A percentile compares a stretch with the other conserved stretches of the same genome.
These are phyloP conservation scores for Catenaria anguillulae DNA, from an alignment of 371 early-diverging fungal genomes.

Conservation along the genomic window DNA sequence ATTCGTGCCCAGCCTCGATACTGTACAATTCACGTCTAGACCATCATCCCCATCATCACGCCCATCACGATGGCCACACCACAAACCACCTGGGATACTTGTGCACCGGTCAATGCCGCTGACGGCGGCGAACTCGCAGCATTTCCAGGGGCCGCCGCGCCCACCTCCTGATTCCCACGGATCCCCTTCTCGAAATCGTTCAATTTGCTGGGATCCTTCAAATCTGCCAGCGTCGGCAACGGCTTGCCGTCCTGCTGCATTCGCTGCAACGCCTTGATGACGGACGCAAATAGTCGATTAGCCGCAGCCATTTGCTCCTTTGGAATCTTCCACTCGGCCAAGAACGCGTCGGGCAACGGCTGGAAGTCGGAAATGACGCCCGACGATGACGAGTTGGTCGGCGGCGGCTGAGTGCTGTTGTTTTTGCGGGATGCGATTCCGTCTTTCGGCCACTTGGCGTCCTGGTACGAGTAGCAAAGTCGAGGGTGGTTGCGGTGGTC, in stretches of 20 bases:
- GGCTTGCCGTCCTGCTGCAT: background rate
- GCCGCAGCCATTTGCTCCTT: background rate
- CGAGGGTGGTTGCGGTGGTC: background rate
- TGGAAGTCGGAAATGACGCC: background rate
- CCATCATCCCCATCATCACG: too few relatives aligned
- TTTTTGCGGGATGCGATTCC: background rate
- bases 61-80: too few relatives aligned
- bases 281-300: background rate
- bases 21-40: too few relatives aligned
- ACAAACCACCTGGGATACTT: too few relatives aligned
- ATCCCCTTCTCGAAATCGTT: constrained; percentile 16
- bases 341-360: background rate
- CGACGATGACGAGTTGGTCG: background rate
- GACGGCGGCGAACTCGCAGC: too few relatives aligned
- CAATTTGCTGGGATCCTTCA: background rate
- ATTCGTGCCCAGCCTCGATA: too few relatives aligned
- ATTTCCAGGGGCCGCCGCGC: too few relatives aligned
- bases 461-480: background rate
- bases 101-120: too few relatives aligned
- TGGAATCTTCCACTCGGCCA: background rate
- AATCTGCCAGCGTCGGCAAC: background rate
- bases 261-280: background rate
- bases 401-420: background rate
- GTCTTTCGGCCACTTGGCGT: background rate
- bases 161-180: too few relatives aligned